Percentiles rank a stretch among this genome's conserved stretches.
Evolutionary conservation across 2,329 filamentous ascomycete species (phyloP).

Genomic region (Aspergillus sp.): DNA sequence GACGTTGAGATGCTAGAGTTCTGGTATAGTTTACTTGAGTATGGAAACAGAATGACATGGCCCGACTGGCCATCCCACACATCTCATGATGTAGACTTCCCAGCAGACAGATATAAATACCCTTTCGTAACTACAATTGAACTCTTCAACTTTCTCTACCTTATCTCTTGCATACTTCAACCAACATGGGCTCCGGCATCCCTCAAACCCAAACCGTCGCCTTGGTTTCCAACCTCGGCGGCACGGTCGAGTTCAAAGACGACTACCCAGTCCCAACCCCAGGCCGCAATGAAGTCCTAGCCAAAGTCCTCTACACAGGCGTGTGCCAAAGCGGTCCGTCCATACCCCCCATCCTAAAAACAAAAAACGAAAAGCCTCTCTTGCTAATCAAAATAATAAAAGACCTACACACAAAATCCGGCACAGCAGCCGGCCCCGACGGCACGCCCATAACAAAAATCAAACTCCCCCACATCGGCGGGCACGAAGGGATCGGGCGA

Average conservation of each 20-base stretch:
- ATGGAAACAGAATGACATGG: too few species aligned
- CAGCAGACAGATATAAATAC: too few species aligned
- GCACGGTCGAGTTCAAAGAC: slow-evolving; percentile 40
- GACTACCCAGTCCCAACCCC: slow-evolving; percentile 44
- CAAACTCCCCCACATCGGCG: slow-evolving; percentile 45
- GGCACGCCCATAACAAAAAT: slow-evolving; percentile 44
- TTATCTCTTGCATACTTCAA: too few species aligned
- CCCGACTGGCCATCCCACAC: too few species aligned
- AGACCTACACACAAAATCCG: slow-evolving; percentile 44
- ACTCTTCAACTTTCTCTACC: too few species aligned
- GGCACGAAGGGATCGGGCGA: slow-evolving; percentile 47
- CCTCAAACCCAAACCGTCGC: slow-evolving; percentile 39
- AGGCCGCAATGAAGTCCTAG: slow-evolving; percentile 43
- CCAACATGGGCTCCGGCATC: neutral
- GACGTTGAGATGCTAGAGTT: too few species aligned
- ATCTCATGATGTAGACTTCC: too few species aligned
- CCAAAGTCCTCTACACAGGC: slow-evolving; percentile 47
- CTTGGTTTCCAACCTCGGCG: slow-evolving; percentile 42
- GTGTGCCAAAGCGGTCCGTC: slow-evolving; percentile 45
- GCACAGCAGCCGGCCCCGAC: slow-evolving; percentile 40
- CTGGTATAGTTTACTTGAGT: too few species aligned
- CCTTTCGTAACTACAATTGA: too few species aligned
- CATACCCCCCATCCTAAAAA: neutral
- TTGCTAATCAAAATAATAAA: neutral
- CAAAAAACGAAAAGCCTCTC: neutral